Evolutionary conservation across 768 basidiomycete genomes (phyloP).

Genomic region (Pleurotus platypus): DNA sequence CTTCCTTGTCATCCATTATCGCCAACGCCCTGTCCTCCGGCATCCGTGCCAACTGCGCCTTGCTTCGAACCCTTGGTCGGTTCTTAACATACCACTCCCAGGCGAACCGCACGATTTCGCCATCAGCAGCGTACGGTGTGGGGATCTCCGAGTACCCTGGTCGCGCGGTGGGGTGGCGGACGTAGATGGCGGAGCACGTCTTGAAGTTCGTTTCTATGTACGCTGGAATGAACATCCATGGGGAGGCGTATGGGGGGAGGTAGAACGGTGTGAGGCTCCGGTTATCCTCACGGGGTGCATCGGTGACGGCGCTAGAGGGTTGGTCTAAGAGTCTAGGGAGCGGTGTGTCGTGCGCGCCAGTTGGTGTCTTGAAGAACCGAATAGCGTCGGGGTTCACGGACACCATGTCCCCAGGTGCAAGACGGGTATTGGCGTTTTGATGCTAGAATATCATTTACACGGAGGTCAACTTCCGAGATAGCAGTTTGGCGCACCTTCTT

Average conservation of each 20-base stretch:
- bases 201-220: constrained; percentile 84
- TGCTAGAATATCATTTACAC: constrained; percentile 46
- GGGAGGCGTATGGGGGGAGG: constrained; percentile 84
- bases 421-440: constrained; percentile 76
- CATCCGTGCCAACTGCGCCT: constrained; percentile 55
- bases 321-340: neutral
- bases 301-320: neutral
- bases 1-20: constrained; percentile 25
- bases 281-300: neutral
- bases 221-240: constrained; percentile 91
- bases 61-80: constrained; percentile 64
- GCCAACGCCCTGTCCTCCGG: constrained; percentile 59
- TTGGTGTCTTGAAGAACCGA: constrained; percentile 54
- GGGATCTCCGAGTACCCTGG: constrained; percentile 95
- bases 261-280: constrained; percentile 64
- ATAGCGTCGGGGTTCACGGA: constrained; percentile 83
- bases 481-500: constrained; percentile 57
- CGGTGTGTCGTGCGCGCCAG: constrained; percentile 28
- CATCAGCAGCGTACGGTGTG: constrained; percentile 94
- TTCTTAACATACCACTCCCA: constrained; percentile 94
- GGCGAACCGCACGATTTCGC: constrained; percentile 83
- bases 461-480: neutral
- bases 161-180: constrained; percentile 95
- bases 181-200: constrained; percentile 88
- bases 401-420: constrained; percentile 94